Base-by-base conservation (phyloP, 1,284 basidiomycete species). In the Leccinum pachyderme region DNA sequence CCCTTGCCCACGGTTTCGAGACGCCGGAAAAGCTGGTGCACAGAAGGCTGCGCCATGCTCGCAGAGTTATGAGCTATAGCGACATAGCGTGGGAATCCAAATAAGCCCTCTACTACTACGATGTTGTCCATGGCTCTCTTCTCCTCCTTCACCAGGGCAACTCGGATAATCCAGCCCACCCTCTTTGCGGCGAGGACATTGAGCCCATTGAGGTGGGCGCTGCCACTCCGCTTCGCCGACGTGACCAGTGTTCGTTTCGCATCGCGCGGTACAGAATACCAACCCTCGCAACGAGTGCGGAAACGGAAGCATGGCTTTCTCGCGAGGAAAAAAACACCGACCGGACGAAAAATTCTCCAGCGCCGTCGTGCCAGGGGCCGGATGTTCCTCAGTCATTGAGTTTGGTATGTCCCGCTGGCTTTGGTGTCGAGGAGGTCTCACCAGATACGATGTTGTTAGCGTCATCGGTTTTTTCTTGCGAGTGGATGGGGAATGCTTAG, bases 1-100 rank as follows among this genome's bases (percentile, higher is more conserved):
- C 95, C 95, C 73, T 93, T 95, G n/a, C 95, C 95, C 39, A 92
- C 80, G 35, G 88, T 86, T 67, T 93, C 89, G 24, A 90, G 79
- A 68, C 86, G 85, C 66, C 79, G 73, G 65, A 82, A 84, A 54
- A 84, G 77, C 60, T 83, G 77, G 68, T 84, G 82, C 43, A 84
- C 82, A 31, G 79, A 78, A 41, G 71, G 71, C 61, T 79, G 76
- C 51, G 72, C 66, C 73, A 76, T 78, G 57, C 46, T 25, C 52
- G 46, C 41, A 39, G 27, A 31, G 18, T 18, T 18, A 18, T 18
- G 18, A 18, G 32, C 28, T 32, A 39, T 45, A 31, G 32, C 15
- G 22, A 39, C 33, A 53, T 29, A 55, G 32, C 68, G 68, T 66
- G 64, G 49, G 64, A 66, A 69, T 28, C 3, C 18, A 39, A 39